Evolutionary conservation across 1,139 yeast species (phyloP), one percentile per base, ranked within the genome.

Genomic region (Debaryomycetaceae sp.): DNA sequence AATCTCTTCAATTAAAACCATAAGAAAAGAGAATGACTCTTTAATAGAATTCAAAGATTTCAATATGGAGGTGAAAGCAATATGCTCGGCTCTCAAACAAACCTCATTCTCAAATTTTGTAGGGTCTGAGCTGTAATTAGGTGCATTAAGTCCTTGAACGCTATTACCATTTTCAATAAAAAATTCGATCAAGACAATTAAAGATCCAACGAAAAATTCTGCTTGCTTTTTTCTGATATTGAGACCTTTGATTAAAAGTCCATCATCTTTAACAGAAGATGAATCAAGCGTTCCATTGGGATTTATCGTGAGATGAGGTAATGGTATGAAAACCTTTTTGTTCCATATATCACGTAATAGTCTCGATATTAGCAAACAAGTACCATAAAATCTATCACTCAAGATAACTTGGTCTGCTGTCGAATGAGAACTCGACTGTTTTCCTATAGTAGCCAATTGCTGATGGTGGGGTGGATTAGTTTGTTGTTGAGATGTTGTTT

Each of bases 331-430:
- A 3, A 90, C 87, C 44, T 81, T 82, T 33, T 69, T 71, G 45
- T 76, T 76, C 99, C 99, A 95, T 44, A 81, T 71, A 33, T 83
- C 84, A 51, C 95, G 76, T 53, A 93, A 80, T 20, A 90, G 66
- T 56, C 99, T 79, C 1, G 96, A 78, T 34, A 90, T 68, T 48
- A 91, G 78, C 38, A 90, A 76, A 17, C 95, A 84, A n/a, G 90
- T 79, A 42, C 97, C 98, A 62, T 89, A 93, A 57, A 91, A 90
- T 52, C 97, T 74, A 53, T 96, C 96, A 66, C 97, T 87, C 51
- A 93, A 75, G 34, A 88, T 80, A 7, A 93, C 96, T 58, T 85
- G 84, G 52, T 85, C 90, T 39, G 84, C 75, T 33, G 72, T 62
- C 2, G 73, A 70, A 42, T 68, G 72, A 3, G 60, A 37, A 6